Evolutionary conservation across 768 basidiomycete genomes (phyloP), one percentile per base, ranked within the genome.

Genomic region (Symmetrospora coprosmae): DNA sequence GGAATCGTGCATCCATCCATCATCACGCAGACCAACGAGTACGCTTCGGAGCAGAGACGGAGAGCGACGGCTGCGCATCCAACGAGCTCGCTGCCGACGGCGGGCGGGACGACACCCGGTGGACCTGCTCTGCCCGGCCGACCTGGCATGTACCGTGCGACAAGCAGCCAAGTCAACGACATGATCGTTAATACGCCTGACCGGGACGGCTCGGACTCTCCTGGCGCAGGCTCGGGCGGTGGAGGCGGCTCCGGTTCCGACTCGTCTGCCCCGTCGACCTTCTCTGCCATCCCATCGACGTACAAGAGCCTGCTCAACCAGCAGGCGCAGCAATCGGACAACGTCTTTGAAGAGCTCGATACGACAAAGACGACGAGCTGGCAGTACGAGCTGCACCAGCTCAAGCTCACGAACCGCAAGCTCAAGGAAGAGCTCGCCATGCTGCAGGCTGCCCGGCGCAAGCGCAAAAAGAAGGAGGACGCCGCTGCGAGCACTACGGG

Each of bases 341-440:
- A 86, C 64, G 71, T 88, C 17, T 88, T 87, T 63, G 81, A 80
- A 38, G 85, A 86, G 70, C 77, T 90, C 14, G 81, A 84, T 40
- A 77, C 78, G 0, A 71, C 73, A 14, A 75, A 83, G 4, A 82
- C 80, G 11, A 83, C 83, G 31, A 87, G 86, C 65, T 94, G 90
- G 89, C 89, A 92, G 74, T 92, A 64, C 27, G 66, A 67, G 64
- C 58, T 67, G 40, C 66, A 68, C 27, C 63, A 67, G 58, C 65
- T 62, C 50, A 34, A 50, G 64, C 34, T 66, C 8, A 65, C 62
- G 27, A 69, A 69, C 65, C 63, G 64, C 58, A 69, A 69, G 61
- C 61, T 69, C 0, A 60, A 66, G 23, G 68, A 69, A 43, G 66
- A 67, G 47, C 53, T 64, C 31, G 55, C 56, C 6, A 63, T 64